Evolutionary conservation across 2,329 filamentous ascomycete genomes (phyloP), one percentile per base, ranked within the genome.

Genomic region (Curvularia lunata): DNA sequence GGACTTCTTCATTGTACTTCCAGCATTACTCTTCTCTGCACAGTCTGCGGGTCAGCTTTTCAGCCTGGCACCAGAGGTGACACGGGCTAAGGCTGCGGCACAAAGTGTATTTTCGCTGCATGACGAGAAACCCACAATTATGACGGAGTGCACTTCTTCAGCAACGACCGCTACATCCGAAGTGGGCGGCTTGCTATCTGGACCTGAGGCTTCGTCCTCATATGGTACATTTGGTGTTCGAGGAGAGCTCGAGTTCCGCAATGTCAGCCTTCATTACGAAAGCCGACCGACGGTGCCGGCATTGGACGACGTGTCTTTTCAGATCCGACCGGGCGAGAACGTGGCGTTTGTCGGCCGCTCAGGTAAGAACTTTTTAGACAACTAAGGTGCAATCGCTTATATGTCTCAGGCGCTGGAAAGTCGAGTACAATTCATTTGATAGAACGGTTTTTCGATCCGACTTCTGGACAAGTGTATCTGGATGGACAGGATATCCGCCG

Each of bases 1-100:
- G 38, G 68, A 80, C 12, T 81, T 81, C 65, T 82, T 81, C 68
- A 80, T 78, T 37, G 79, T 80, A 1, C 63, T 81, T 5, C 79
- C 79, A 27, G 79, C 79, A 4, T 68, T 81, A 10, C 71, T 82
- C 1, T 81, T 81, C 68, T 80, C 78, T 8, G 79, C 80, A 7
- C 80, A 82, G 66, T 74, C 77, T 37, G 77, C 79, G 27, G 80
- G 80, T 2, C 80, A 81, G 58, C 72, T 81, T 10, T 81, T 82
- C 71, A 80, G 77, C 54, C 65, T 81, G 21, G 79, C 78, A 16
- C 79, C 79, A 1, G 80, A 81, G 56, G 76, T 81, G 23, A 77
- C 78, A 32, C 70, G 78, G 32, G 80, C 80, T 1, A 80, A 77
- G 55, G 72, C 76, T 12, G 79, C 79, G 45, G 79, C 79, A n/a